Conservation (phyloP, 257 asterid genomes). For the Solanum tacnaense region DNA sequence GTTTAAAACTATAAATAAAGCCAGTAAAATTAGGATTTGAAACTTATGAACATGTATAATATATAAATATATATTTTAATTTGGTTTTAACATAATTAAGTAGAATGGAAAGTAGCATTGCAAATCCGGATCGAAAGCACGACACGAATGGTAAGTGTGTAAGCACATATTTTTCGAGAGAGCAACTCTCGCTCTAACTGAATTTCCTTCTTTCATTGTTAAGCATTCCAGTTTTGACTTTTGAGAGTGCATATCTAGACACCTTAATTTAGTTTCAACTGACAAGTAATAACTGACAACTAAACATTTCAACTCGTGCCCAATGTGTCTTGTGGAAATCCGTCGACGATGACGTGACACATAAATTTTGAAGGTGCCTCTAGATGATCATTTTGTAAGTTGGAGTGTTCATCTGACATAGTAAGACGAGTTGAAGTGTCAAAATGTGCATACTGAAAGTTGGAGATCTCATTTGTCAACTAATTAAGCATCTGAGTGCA, state of each 20-base stretch:
- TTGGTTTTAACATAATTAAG: too few species aligned
- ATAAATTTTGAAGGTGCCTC: too few species aligned
- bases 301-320: too few species aligned
- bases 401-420: not conserved
- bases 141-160: not conserved
- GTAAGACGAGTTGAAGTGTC: not conserved
- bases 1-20: not conserved
- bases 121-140: not conserved
- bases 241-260: not conserved
- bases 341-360: not conserved
- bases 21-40: too few species aligned
- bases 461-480: too few species aligned
- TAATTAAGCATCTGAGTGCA: not conserved
- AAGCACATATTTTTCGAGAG: too few species aligned
- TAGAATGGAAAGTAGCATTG: not conserved
- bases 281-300: not conserved
- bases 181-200: too few species aligned
- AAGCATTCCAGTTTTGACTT: not conserved
- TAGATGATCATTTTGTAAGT: not conserved
- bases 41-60: too few species aligned
- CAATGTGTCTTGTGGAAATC: not conserved
- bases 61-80: too few species aligned
- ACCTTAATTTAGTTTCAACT: not conserved
- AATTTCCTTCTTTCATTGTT: too few species aligned
- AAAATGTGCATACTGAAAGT: too few species aligned